Evolutionary conservation across 192 early-diverging fungal species (phyloP).

Genomic region (Rhizophlyctis rosea): DNA sequence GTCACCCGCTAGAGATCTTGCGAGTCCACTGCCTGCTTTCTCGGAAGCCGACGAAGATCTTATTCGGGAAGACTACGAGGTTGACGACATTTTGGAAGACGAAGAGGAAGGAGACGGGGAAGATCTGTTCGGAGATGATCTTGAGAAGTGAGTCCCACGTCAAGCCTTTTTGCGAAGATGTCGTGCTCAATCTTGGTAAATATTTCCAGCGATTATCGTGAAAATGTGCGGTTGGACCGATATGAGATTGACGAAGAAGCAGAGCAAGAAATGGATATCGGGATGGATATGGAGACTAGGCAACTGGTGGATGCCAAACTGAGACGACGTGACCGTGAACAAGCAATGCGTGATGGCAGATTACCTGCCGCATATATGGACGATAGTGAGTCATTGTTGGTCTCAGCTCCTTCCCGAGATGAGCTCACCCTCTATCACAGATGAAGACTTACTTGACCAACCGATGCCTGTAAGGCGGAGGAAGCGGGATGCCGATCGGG

Average conservation of each 20-base stretch:
- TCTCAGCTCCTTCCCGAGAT: conserved; percentile 7
- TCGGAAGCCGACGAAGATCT: conserved; percentile 58
- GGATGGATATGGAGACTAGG: conserved; percentile 69
- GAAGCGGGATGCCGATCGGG: conserved; percentile 47
- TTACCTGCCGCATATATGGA: conserved; percentile 87
- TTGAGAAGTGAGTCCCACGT: conserved; percentile 65
- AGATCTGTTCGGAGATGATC: conserved; percentile 83
- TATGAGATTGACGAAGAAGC: conserved; percentile 75
- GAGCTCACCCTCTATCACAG: too few relatives aligned
- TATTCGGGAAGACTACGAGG: conserved; percentile 50
- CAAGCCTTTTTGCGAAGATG: neutral
- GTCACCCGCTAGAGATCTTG: conserved; percentile 7
- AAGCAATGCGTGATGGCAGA: conserved; percentile 66
- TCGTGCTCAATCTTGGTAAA: neutral
- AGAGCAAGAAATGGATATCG: conserved; percentile 78
- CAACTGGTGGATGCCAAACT: conserved; percentile 74
- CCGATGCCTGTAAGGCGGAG: conserved; percentile 46
- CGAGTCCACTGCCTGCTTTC: conserved; percentile 41
- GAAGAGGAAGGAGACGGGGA: conserved; percentile 76
- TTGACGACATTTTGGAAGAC: conserved; percentile 32
- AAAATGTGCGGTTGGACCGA: conserved; percentile 65
- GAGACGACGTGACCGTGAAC: conserved; percentile 73
- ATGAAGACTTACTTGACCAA: conserved; percentile 43
- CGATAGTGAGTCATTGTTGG: conserved; percentile 51
- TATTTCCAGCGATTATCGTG: conserved; percentile 70